These are phyloP conservation scores for Carex scoparia DNA, from an alignment of 176 grass and related monocot genomes.

Conservation along the genomic window DNA sequence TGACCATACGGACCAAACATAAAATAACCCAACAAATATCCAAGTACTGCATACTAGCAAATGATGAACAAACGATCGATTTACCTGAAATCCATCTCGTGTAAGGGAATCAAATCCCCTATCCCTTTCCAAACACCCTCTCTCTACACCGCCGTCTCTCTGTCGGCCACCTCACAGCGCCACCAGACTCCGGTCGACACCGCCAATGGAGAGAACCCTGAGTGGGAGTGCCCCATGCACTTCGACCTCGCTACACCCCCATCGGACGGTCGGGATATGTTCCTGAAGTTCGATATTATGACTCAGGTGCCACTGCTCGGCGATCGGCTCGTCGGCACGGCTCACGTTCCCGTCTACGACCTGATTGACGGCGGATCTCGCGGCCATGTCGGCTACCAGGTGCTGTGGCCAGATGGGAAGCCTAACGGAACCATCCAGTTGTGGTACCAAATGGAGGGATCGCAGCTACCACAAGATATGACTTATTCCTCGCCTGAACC, in stretches of 20 bases:
- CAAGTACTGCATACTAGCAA: not conserved
- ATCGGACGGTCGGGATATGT: not conserved
- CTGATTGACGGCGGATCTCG: not conserved
- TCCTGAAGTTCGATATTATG: constrained; percentile 53
- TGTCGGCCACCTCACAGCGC: constrained; percentile 39
- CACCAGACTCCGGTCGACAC: constrained; percentile 41
- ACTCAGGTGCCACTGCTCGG: constrained; percentile 46
- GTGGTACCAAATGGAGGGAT: constrained; percentile 19
- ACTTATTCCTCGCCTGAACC: not conserved
- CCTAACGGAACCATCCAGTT: constrained; percentile 56
- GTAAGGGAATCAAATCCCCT: constrained; percentile 45
- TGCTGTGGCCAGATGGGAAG: constrained; percentile 43
- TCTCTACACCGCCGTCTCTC: constrained; percentile 42
- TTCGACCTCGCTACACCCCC: constrained; percentile 30
- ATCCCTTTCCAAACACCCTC: constrained; percentile 53
- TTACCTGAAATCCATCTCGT: constrained; percentile 41
- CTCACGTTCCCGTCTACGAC: constrained; percentile 29
- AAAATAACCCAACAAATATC: not conserved
- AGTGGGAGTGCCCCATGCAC: constrained; percentile 41
- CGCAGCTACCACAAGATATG: not conserved
- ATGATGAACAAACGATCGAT: constrained; percentile 14
- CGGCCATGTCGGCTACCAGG: constrained; percentile 44
- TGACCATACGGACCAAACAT: not conserved
- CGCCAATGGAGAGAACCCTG: constrained; percentile 45
- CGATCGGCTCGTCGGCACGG: constrained; percentile 47